Evolutionary conservation across 805 yeast genomes (phyloP).

Genomic region (Candida maesae): DNA sequence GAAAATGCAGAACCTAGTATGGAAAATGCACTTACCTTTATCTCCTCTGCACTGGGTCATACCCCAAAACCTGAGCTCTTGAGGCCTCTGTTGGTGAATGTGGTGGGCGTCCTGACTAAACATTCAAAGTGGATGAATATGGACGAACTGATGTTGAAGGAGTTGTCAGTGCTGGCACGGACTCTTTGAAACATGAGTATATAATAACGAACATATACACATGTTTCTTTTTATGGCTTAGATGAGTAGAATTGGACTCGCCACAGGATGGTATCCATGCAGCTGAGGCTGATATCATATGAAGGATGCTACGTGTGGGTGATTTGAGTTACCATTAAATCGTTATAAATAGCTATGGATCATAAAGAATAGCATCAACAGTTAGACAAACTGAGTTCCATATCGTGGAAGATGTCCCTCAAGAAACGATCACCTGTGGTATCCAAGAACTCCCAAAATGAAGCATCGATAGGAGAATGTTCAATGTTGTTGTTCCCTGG

Average conservation of each 20-base stretch:
- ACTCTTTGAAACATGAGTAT: slow-evolving; percentile 3
- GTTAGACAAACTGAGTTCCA: slow-evolving; percentile 20
- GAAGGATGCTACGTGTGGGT: no score
- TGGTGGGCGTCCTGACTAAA: slow-evolving; percentile 1
- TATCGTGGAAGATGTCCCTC: slow-evolving; percentile 28
- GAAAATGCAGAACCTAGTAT: not conserved
- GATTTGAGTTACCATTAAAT: no score
- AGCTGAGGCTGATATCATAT: no score
- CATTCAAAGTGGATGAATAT: slow-evolving; percentile 7
- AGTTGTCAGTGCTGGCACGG: slow-evolving; percentile 6
- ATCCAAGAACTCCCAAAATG: slow-evolving; percentile 31
- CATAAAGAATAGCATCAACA: no score
- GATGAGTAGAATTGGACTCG: no score
- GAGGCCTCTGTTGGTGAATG: slow-evolving; percentile 1
- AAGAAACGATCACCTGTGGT: slow-evolving; percentile 30
- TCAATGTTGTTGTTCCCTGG: no score
- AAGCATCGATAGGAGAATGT: slow-evolving; percentile 4
- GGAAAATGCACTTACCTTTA: slow-evolving; percentile 8
- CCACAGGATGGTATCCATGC: no score
- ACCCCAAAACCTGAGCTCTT: not conserved
- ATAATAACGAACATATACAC: no score
- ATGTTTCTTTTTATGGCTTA: no score
- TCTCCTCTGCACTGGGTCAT: not conserved
- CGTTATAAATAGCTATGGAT: no score
- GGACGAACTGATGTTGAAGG: slow-evolving; percentile 6